Evolutionary conservation across 2,329 filamentous ascomycete species (phyloP), one percentile per base, ranked within the genome.

Genomic region (Nemania sp.): DNA sequence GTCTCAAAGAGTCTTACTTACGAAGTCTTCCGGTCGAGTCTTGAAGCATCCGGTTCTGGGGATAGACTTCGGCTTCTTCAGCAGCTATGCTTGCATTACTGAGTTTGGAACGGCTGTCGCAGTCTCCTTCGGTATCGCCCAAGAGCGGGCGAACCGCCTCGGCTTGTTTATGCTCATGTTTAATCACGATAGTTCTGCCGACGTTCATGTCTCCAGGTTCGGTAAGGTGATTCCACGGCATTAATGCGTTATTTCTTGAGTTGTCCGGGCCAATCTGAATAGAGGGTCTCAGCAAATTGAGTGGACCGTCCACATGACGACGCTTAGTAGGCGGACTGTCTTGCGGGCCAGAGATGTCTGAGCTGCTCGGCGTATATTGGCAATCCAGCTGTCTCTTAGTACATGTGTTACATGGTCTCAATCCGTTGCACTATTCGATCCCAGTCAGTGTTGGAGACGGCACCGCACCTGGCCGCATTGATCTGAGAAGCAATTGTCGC

Each of bases 321-420:
- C 63, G 73, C 60, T 67, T 77, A 56, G 64, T 70, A 61, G 67
- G 68, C 45, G 72, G 53, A 66, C 71, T 57, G 62, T 72, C 65
- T 47, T 62, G 64, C 24, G 65, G 62, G 51, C 58, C 57, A 15
- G 61, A 52, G 54, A 66, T 53, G 44, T 72, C 68, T 40, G 65
- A 56, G 42, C 56, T 63, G 47, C 66, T 62, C 54, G 72, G 59
- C n/a, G 69, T 70, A 61, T 80, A 81, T 23, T 69, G 62, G 60
- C 78, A 81, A 3, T 60, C 64, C 50, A 78, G 66, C 17, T 65
- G 71, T 66, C 80, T 77, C 70, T 82, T 84, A 39, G 73, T 70
- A 69, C 83, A 86, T 20, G 79, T 81, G 54, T 76, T 77, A 68
- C 83, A 86, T 31, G 82, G 82, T 46, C 73, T 75, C 41, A 75